Evolutionary conservation across 352 stramenopile species (phyloP).

Genomic region (Nothophytophthora sp.): DNA sequence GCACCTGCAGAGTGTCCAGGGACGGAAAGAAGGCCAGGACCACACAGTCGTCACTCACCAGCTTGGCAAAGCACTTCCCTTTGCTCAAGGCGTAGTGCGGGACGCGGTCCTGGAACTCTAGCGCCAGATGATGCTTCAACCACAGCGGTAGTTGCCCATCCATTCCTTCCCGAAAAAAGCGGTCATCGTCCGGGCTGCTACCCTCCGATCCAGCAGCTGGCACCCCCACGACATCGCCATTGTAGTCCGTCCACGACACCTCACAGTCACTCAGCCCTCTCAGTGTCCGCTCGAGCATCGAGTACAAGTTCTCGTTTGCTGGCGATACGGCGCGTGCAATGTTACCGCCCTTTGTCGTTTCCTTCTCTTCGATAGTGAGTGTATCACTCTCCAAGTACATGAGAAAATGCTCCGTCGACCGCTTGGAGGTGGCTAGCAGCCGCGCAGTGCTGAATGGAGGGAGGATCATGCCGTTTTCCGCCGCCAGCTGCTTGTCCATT

Average conservation of each 20-base stretch:
- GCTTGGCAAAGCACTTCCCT: slow-evolving; percentile 87
- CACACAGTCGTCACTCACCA: slow-evolving; percentile 69
- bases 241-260: slow-evolving; percentile 83
- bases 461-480: slow-evolving; percentile 53
- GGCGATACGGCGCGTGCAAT: slow-evolving; percentile 37
- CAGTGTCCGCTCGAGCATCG: slow-evolving; percentile 84
- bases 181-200: slow-evolving; percentile 36
- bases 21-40: slow-evolving; percentile 81
- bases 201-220: slow-evolving; percentile 4
- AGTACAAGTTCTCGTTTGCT: slow-evolving; percentile 84
- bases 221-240: slow-evolving; percentile 41
- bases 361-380: slow-evolving; percentile 1
- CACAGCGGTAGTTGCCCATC: slow-evolving; percentile 72
- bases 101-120: slow-evolving; percentile 43
- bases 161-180: slow-evolving; percentile 43
- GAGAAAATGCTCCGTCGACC: slow-evolving; percentile 79
- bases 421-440: slow-evolving; percentile 61
- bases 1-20: slow-evolving; percentile 52
- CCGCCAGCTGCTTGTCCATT: slow-evolving; percentile 42
- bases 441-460: slow-evolving; percentile 86
- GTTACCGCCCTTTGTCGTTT: slow-evolving; percentile 1
- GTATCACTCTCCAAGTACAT: slow-evolving; percentile 76
- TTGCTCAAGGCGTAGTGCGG: slow-evolving; percentile 48
- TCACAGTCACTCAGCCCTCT: slow-evolving; percentile 82
- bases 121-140: slow-evolving; percentile 51